Evolutionary conservation across 2,329 filamentous ascomycete species (phyloP), one percentile per base, ranked within the genome.

Genomic region (Phoma sp.): DNA sequence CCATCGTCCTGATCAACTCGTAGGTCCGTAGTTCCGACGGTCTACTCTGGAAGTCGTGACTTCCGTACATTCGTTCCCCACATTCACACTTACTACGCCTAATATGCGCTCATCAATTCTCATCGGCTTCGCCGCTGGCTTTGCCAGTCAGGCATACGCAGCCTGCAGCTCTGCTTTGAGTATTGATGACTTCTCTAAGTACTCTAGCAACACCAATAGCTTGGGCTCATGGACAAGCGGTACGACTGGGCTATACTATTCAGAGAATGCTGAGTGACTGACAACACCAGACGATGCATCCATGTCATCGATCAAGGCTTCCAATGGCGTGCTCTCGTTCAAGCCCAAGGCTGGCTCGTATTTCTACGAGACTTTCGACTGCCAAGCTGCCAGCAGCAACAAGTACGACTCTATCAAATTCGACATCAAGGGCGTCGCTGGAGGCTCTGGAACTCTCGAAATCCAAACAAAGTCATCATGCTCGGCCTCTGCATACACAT

Each of bases 281-380:
- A 61, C 10, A 43, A 4, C 30, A 13, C 1, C 56, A 83, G 82
- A 84, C 59, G 82, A 84, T 71, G 77, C 72, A 11, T 74, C 76
- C 52, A 82, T 82, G 74, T 72, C 70, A 58, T 68, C 77, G 64
- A 66, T 80, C 66, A 73, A 71, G 39, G 77, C 73, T 30, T 71
- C 71, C 11, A 70, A 70, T 11, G 78, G 78, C 41, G 76, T 79
- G 27, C 75, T 84, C 22, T 77, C 76, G 7, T 82, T 85, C 69
- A 79, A 76, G n/a, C 79, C 80, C 29, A 80, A 77, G 56, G 62
- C 73, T 13, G 64, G 60, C 24, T 79, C 80, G 10, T 84, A 84
- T 71, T 83, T 82, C 58, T 84, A 84, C 62, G 82, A 83, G 65
- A 80, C 77, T 1, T 79, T 84, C 48, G 61, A 70, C 0, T 84